A percentile compares a stretch with the other conserved stretches of the same genome.
Conservation (phyloP, 176 grass and related monocot species). For the Zizania latifolia region DNA sequence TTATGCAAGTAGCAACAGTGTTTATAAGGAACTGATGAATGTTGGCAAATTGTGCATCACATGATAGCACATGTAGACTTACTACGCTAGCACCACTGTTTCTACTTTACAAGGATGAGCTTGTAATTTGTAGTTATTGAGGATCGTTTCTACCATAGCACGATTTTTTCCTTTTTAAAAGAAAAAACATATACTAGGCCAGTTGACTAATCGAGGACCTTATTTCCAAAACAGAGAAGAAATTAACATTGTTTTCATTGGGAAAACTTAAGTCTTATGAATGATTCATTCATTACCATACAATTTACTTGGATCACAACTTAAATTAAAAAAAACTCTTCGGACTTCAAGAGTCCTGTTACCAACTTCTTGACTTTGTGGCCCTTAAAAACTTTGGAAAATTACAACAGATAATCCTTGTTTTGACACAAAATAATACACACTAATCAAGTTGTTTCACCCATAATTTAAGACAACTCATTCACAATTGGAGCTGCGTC, state of each 20-base stretch:
- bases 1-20: background rate
- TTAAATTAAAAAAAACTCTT: background rate
- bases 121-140: too few species aligned
- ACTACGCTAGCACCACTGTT: too few species aligned
- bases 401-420: background rate
- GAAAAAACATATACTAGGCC: too few species aligned
- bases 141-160: too few species aligned
- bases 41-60: too few species aligned
- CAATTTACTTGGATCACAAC: background rate
- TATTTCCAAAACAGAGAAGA: too few species aligned
- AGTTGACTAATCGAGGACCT: too few species aligned
- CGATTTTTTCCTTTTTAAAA: too few species aligned
- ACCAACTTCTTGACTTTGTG: background rate
- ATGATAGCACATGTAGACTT: too few species aligned
- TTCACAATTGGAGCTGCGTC: background rate
- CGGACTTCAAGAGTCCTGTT: background rate
- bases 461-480: background rate
- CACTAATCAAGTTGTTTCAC: background rate
- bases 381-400: background rate
- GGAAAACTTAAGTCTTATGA: background rate
- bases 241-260: too few species aligned
- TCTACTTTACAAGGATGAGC: too few species aligned
- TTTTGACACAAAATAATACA: background rate
- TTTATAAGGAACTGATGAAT: background rate
- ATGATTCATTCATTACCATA: background rate